Evolutionary conservation across 345 rosid species (phyloP).

Genomic region (Arabis hirsuta): DNA sequence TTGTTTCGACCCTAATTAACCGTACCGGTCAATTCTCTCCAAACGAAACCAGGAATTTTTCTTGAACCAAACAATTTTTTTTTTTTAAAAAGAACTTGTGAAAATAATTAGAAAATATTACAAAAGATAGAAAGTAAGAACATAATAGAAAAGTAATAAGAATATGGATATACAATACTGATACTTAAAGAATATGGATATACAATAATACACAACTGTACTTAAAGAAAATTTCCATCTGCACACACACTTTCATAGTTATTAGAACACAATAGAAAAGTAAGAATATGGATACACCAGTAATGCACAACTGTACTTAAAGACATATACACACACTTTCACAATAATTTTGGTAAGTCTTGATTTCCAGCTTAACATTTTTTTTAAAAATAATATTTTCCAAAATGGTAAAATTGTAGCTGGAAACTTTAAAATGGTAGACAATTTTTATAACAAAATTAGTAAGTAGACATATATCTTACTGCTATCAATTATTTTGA

Average conservation of each 20-base stretch:
- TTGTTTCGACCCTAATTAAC: not conserved
- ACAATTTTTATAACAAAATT: too few species aligned
- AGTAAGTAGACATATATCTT: not conserved
- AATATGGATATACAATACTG: conserved; percentile 18
- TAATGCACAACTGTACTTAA: not conserved
- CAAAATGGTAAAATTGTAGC: not conserved
- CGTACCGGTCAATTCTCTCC: not conserved
- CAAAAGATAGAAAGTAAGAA: not conserved
- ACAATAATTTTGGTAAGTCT: not conserved
- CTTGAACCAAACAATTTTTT: not conserved
- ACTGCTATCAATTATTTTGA: not conserved
- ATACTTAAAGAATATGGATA: not conserved
- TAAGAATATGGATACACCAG: conserved; percentile 20
- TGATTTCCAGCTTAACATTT: not conserved
- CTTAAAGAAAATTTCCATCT: too few species aligned
- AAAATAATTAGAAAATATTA: not conserved
- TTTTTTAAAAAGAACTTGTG: not conserved
- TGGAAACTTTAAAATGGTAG: not conserved
- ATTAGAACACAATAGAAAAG: not conserved
- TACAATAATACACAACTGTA: conserved; percentile 1
- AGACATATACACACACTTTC: not conserved
- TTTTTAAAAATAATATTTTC: not conserved
- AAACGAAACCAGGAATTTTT: not conserved
- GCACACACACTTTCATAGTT: not conserved
- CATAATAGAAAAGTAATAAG: not conserved